Evolutionary conservation across 257 asterid genomes (phyloP).

Genomic region (Primulina tabacum): DNA sequence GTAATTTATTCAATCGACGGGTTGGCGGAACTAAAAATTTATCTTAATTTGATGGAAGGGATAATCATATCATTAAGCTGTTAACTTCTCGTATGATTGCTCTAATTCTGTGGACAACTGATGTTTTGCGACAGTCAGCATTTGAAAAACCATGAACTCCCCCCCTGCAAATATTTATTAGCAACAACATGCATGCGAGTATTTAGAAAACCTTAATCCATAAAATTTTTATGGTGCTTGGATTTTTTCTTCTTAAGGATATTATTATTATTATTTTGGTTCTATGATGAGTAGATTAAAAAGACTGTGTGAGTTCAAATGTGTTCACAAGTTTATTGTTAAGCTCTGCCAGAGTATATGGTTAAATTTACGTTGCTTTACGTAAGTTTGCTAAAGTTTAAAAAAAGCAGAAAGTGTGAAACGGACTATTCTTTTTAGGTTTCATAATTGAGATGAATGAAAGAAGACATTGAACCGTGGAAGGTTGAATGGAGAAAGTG

Average conservation of each 20-base stretch:
- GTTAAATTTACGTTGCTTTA: not conserved
- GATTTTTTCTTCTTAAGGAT: not conserved
- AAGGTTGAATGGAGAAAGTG: not conserved
- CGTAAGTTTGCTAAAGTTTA: not conserved
- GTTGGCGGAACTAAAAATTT: not conserved
- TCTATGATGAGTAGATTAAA: not conserved
- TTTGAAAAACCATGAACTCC: not conserved
- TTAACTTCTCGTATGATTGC: not conserved
- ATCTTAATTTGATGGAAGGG: not conserved
- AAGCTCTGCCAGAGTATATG: not conserved
- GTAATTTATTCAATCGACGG: not conserved
- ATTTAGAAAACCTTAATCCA: not conserved
- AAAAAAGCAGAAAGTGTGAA: not conserved
- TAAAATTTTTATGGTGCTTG: not conserved
- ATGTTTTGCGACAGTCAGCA: not conserved
- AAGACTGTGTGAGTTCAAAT: not conserved
- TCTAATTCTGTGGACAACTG: not conserved
- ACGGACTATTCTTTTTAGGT: not conserved
- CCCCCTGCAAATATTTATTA: not conserved
- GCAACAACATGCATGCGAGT: not conserved
- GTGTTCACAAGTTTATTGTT: not conserved
- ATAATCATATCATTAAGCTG: not conserved
- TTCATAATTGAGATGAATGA: not conserved
- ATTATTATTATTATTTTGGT: not conserved
- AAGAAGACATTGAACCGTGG: not conserved